phyloP scores from a whole-genome alignment of 2,329 filamentous ascomycete species.

The Rutstroemia sp. region DNA sequence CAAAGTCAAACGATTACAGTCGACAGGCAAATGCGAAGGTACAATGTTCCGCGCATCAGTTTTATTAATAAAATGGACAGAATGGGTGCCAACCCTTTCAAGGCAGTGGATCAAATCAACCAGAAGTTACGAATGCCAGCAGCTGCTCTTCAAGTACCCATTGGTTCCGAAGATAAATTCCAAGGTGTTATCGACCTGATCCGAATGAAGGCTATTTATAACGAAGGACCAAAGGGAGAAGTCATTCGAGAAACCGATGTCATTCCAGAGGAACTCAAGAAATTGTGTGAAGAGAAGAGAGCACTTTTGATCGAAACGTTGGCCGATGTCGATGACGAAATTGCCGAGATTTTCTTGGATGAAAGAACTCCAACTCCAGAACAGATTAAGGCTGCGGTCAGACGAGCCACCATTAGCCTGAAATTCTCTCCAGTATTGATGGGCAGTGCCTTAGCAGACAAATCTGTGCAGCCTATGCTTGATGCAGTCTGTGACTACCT shows the following conservation, averaged over 20 bases:
- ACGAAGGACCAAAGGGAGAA: conserved; percentile 76
- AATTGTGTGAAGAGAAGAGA: conserved; percentile 74
- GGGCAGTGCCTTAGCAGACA: conserved; percentile 92
- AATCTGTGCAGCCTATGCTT: conserved; percentile 91
- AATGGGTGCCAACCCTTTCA: conserved; percentile 97
- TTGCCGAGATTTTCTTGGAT: conserved; percentile 89
- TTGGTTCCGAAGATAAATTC: conserved; percentile 86
- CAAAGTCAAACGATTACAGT: conserved; percentile 98
- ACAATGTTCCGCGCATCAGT: conserved; percentile 90
- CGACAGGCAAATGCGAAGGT: conserved; percentile 96
- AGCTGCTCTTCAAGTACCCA: conserved; percentile 89
- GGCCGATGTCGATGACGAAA: conserved; percentile 96
- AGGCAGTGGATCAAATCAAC: conserved; percentile 96
- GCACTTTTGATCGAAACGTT: conserved; percentile 86
- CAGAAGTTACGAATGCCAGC: conserved; percentile 88
- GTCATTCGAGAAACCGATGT: conserved; percentile 69
- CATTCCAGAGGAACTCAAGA: conserved; percentile 71
- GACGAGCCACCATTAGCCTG: conserved; percentile 76
- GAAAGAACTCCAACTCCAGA: conserved; percentile 70
- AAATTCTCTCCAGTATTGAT: conserved; percentile 96
- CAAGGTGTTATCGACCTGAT: conserved; percentile 89
- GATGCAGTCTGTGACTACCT: conserved; percentile 95
- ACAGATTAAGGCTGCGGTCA: conserved; percentile 89
- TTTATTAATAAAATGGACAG: conserved; percentile 99
- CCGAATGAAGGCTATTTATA: conserved; percentile 88